Conservation (phyloP, 352 stramenopile genomes). For the Thalassiosira livingstoniorum region DNA sequence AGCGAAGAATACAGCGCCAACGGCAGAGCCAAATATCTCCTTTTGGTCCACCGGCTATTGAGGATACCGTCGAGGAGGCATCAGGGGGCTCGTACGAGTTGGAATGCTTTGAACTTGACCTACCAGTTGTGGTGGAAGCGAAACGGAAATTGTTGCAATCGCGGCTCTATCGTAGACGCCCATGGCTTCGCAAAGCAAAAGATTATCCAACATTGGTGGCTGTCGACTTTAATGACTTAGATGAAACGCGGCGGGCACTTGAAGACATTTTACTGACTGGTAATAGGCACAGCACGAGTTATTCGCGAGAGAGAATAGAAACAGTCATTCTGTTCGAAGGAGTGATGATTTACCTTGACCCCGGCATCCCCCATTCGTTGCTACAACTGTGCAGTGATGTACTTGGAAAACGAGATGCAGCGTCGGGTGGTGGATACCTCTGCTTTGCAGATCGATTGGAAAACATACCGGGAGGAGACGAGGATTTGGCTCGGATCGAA, state of each 20-base stretch:
- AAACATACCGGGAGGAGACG: slow-evolving; percentile 67
- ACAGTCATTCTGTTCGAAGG: slow-evolving; percentile 79
- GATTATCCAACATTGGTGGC: slow-evolving; percentile 48
- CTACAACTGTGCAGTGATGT: slow-evolving; percentile 61
- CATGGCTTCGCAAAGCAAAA: slow-evolving; percentile 20
- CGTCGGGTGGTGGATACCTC: slow-evolving; percentile 47
- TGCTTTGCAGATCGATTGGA: slow-evolving; percentile 78
- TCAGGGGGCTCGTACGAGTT: too few species aligned
- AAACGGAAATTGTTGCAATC: slow-evolving; percentile 65
- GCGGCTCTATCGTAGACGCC: slow-evolving; percentile 57
- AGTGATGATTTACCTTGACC: slow-evolving; percentile 81
- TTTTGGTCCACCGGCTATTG: slow-evolving; percentile 4
- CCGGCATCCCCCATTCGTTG: slow-evolving; percentile 62
- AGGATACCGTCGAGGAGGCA: too few species aligned
- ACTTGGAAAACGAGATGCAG: slow-evolving; percentile 11
- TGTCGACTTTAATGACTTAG: slow-evolving; percentile 70
- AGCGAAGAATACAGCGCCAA: too few species aligned
- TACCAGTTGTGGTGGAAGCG: slow-evolving; percentile 65
- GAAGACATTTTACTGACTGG: slow-evolving; percentile 37
- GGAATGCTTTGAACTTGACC: slow-evolving; percentile 71
- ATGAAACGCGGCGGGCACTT: slow-evolving; percentile 40
- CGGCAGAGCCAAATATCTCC: background rate
- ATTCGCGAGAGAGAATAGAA: slow-evolving; percentile 19
- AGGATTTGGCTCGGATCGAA: slow-evolving; percentile 40
- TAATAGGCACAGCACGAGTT: background rate